phyloP scores from a whole-genome alignment of 2,329 filamentous ascomycete species.

The Gyromitra esculenta region DNA sequence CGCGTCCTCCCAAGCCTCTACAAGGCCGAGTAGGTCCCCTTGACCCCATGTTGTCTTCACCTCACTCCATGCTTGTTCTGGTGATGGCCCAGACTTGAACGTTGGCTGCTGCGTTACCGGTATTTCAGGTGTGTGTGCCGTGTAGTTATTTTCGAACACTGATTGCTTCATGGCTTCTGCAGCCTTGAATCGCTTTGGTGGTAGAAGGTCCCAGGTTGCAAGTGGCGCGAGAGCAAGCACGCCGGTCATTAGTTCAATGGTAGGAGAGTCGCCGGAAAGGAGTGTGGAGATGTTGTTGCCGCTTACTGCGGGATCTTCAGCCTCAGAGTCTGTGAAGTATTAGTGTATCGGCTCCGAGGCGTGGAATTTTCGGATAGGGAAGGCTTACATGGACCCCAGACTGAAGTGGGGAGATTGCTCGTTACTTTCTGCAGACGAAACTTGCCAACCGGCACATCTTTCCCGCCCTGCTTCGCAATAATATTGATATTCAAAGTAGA shows the following conservation, averaged over 20 bases:
- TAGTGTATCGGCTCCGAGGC: not conserved
- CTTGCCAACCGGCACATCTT: not conserved
- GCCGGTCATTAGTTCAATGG: not conserved
- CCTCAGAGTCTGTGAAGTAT: not conserved
- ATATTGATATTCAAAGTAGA: not conserved
- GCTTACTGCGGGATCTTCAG: not conserved
- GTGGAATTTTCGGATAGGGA: not conserved
- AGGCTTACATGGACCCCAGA: slow-evolving; percentile 3
- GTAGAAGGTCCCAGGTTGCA: not conserved
- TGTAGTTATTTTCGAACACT: not conserved
- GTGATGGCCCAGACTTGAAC: not conserved
- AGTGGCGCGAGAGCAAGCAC: not conserved
- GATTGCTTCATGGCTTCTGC: not conserved
- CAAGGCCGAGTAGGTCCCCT: slow-evolving; percentile 9
- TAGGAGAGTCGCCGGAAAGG: not conserved
- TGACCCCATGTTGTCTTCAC: slow-evolving; percentile 1
- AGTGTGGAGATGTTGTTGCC: slow-evolving; percentile 9
- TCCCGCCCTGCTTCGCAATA: not conserved
- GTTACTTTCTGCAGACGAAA: not conserved
- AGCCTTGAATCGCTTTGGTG: not conserved
- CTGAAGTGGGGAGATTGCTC: not conserved
- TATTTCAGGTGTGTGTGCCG: not conserved
- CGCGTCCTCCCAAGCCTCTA: not conserved
- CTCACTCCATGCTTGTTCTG: not conserved
- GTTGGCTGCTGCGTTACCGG: not conserved